Evolutionary conservation across 345 rosid species (phyloP).

Genomic region (Pistacia integerrima): DNA sequence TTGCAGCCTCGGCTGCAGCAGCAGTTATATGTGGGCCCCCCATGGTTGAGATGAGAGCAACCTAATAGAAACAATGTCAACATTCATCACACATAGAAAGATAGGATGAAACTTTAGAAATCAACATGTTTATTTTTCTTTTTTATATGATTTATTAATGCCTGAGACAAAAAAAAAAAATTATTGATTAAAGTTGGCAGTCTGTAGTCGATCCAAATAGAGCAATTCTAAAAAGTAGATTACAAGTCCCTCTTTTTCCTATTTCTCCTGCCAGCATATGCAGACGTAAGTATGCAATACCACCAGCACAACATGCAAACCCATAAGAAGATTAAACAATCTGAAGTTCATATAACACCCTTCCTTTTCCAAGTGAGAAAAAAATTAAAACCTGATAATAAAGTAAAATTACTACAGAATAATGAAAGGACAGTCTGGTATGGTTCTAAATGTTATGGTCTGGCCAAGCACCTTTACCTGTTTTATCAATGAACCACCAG

Average conservation of each 20-base stretch:
- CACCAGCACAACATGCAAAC: not conserved
- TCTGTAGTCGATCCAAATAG: not conserved
- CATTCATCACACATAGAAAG: not conserved
- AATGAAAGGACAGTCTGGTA: not conserved
- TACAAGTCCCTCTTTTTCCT: not conserved
- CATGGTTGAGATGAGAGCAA: constrained; percentile 61
- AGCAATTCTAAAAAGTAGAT: not conserved
- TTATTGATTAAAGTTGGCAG: not conserved
- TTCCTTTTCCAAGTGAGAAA: constrained; percentile 1
- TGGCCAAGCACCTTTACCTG: constrained; percentile 48
- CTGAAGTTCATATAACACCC: not conserved
- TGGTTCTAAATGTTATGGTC: not conserved
- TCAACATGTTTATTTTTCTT: not conserved
- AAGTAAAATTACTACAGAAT: not conserved
- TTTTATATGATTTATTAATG: not conserved
- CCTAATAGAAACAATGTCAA: constrained; percentile 39
- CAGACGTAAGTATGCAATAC: not conserved
- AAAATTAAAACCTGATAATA: not conserved
- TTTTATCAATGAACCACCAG: constrained; percentile 66
- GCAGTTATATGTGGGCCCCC: constrained; percentile 65
- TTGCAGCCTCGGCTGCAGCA: constrained; percentile 85
- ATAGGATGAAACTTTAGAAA: not conserved
- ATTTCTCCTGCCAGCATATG: not conserved
- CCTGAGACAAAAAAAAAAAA: not conserved
- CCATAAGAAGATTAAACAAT: not conserved